Conservation (phyloP, 2,329 filamentous ascomycete genomes). For the Fonsecaea monophora region DNA sequence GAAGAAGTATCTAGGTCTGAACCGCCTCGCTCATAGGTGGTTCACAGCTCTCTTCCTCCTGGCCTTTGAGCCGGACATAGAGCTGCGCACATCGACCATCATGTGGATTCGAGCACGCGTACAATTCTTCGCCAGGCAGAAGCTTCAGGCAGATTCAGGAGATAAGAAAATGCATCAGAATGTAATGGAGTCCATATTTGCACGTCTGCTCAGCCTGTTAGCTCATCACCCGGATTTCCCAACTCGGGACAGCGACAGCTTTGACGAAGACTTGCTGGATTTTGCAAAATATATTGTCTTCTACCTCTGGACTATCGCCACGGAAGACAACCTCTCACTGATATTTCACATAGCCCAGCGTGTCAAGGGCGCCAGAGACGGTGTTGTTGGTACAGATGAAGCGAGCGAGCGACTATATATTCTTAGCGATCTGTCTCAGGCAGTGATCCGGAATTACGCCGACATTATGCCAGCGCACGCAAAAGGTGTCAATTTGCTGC, state of each 20-base stretch:
- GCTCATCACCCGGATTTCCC: conserved; percentile 92
- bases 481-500: conserved; percentile 65
- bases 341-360: conserved; percentile 93
- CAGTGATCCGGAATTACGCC: conserved; percentile 82
- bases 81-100: conserved; percentile 75
- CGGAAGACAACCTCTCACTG: conserved; percentile 82
- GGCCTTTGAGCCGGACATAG: conserved; percentile 83
- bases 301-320: conserved; percentile 82
- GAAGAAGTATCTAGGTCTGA: conserved; percentile 85
- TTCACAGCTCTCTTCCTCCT: conserved; percentile 89
- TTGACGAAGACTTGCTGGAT: conserved; percentile 73
- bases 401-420: conserved; percentile 71
- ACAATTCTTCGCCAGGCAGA: conserved; percentile 64
- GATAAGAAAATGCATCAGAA: conserved; percentile 58
- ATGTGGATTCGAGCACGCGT: conserved; percentile 90
- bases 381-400: conserved; percentile 64
- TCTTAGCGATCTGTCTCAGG: conserved; percentile 84
- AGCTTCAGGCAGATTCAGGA: conserved; percentile 47
- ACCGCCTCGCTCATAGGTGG: conserved; percentile 75
- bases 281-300: conserved; percentile 89
- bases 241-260: conserved; percentile 55
- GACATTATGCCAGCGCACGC: conserved; percentile 78
- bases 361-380: conserved; percentile 87
- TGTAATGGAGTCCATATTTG: conserved; percentile 80
- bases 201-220: conserved; percentile 82